Evolutionary conservation across 495 filamentous ascomycete species (phyloP).

Genomic region (Parathielavia hyrcaniae): DNA sequence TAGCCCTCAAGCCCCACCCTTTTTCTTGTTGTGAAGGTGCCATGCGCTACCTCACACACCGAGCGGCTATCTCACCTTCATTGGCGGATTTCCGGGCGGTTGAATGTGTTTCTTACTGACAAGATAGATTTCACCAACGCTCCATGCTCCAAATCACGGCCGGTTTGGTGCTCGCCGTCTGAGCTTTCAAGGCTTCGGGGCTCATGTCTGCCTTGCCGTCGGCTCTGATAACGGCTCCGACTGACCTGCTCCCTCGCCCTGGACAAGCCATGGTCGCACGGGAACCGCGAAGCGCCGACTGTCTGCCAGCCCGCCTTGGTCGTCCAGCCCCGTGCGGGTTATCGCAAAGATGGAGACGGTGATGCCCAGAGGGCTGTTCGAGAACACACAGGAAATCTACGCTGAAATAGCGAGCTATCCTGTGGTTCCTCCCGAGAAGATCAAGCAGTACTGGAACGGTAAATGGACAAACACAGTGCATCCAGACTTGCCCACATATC

Average conservation of each 20-base stretch:
- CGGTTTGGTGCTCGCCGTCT: not conserved
- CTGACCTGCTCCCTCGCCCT: not conserved
- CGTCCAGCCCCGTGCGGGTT: not conserved
- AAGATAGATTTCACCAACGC: not conserved
- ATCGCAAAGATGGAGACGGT: constrained; percentile 17
- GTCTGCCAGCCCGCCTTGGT: not conserved
- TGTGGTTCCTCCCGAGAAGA: constrained; percentile 43
- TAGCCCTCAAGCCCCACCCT: not conserved
- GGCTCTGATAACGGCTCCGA: not conserved
- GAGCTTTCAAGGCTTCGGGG: not conserved
- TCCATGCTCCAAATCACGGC: not conserved
- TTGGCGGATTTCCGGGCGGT: not conserved
- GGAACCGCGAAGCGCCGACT: not conserved
- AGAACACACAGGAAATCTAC: constrained; percentile 41
- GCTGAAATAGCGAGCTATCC: constrained; percentile 44
- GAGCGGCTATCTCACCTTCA: not conserved
- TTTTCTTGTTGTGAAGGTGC: not conserved
- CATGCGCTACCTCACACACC: constrained; percentile 4
- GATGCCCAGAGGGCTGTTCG: constrained; percentile 38
- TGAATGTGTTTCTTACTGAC: not conserved
- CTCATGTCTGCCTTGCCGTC: not conserved
- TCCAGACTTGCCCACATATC: not conserved
- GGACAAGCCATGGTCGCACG: not conserved
- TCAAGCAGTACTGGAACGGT: constrained; percentile 49
- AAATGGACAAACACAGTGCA: constrained; percentile 14